These are phyloP conservation scores for Penicillium crystallinum DNA, from an alignment of 495 filamentous ascomycete genomes.

Conservation along the genomic window DNA sequence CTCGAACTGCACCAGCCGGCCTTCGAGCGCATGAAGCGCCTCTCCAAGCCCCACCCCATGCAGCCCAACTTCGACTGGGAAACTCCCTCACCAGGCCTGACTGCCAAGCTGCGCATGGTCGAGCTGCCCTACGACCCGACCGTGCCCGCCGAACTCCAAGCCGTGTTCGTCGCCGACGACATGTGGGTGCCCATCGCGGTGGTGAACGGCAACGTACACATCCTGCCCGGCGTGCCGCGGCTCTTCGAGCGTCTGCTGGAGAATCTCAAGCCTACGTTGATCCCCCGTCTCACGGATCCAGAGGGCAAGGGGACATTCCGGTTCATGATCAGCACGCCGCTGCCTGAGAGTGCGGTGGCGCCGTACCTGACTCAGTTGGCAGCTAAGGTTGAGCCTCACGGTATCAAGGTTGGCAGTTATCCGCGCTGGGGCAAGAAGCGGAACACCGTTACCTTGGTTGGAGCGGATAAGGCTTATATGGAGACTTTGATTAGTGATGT, in stretches of 20 bases:
- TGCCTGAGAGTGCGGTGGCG: conserved; percentile 80
- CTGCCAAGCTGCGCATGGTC: conserved; percentile 84
- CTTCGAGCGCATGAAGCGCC: conserved; percentile 72
- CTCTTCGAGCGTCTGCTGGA: conserved; percentile 76
- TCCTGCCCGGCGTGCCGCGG: conserved; percentile 83
- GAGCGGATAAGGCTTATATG: conserved; percentile 58
- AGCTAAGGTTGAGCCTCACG: conserved; percentile 58
- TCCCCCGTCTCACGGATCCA: conserved; percentile 66
- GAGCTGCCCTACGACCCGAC: conserved; percentile 69
- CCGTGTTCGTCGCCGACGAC: conserved; percentile 70
- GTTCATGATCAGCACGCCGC: conserved; percentile 77
- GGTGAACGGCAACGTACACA: conserved; percentile 89
- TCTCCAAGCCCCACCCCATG: conserved; percentile 65
- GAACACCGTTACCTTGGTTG: conserved; percentile 91
- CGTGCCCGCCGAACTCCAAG: conserved; percentile 55
- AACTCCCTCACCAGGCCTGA: conserved; percentile 66
- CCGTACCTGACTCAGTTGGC: conserved; percentile 77
- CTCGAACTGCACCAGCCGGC: conserved; percentile 71
- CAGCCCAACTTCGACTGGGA: conserved; percentile 83
- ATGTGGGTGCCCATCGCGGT: conserved; percentile 87
- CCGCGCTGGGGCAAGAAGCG: conserved; percentile 82
- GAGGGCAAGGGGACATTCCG: conserved; percentile 73
- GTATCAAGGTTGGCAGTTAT: conserved; percentile 95
- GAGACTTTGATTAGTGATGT: conserved; percentile 57
- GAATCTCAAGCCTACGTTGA: conserved; percentile 62